Conservation (phyloP, 2,329 filamentous ascomycete genomes). For the Arachnomyces sp. region DNA sequence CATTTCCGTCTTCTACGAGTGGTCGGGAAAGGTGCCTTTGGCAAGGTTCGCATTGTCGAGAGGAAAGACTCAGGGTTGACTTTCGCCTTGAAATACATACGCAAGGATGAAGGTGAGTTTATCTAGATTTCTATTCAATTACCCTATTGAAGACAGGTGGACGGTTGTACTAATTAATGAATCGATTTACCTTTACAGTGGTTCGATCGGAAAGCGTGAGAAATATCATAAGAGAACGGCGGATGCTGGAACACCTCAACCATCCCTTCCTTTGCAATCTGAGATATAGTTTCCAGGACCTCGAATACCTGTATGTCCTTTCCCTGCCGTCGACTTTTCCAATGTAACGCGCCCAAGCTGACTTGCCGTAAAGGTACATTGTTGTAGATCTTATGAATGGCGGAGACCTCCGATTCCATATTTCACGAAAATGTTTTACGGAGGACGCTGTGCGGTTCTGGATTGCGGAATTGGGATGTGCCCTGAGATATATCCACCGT, state of each 20-base stretch:
- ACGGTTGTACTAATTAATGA: constrained; percentile 10
- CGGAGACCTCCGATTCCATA: constrained; percentile 93
- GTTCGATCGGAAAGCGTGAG: constrained; percentile 95
- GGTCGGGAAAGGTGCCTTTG: constrained; percentile 95
- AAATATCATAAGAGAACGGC: constrained; percentile 93
- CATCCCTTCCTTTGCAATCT: constrained; percentile 97
- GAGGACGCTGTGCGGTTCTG: constrained; percentile 96
- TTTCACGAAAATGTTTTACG: constrained; percentile 94
- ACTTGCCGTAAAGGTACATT: constrained; percentile 57
- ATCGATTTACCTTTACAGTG: constrained; percentile 52
- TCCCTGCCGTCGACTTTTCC: neutral
- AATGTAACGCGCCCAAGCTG: constrained; percentile 12
- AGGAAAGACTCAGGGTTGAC: constrained; percentile 89
- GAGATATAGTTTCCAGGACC: constrained; percentile 97
- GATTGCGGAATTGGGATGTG: constrained; percentile 91
- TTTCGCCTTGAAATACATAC: constrained; percentile 96
- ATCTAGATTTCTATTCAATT: constrained; percentile 2
- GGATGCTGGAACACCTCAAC: constrained; percentile 97
- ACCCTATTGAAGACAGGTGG: constrained; percentile 4
- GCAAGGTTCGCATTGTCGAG: constrained; percentile 97
- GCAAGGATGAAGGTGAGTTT: constrained; percentile 86
- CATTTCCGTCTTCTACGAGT: constrained; percentile 93
- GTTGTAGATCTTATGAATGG: constrained; percentile 98
- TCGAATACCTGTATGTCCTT: constrained; percentile 85
- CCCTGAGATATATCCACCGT: constrained; percentile 74